These are phyloP conservation scores for Daedaleopsis sinensis DNA, from an alignment of 768 basidiomycete species.

Conservation along the genomic window DNA sequence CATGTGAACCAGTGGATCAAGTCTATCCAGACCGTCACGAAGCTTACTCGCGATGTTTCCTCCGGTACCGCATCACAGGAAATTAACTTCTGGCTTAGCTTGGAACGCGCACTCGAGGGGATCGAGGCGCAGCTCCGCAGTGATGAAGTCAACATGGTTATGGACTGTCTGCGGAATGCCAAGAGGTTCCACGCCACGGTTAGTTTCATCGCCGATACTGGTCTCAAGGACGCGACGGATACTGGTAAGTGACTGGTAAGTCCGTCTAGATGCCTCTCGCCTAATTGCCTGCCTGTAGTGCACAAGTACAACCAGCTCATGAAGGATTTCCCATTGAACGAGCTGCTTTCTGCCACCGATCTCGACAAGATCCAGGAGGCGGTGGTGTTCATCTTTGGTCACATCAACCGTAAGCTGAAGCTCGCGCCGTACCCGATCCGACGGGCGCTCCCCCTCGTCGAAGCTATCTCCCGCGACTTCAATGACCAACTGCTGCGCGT, in stretches of 20 bases:
- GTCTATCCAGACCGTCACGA: conserved; percentile 94
- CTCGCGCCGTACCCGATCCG: conserved; percentile 97
- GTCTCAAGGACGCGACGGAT: conserved; percentile 92
- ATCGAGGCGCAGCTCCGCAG: conserved; percentile 91
- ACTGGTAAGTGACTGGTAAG: conserved; percentile 53
- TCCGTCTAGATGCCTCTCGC: neutral
- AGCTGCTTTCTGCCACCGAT: conserved; percentile 94
- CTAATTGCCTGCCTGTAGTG: conserved; percentile 46
- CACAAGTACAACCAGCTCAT: conserved; percentile 98
- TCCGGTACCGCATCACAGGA: conserved; percentile 98
- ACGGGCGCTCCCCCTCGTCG: conserved; percentile 93
- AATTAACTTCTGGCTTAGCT: conserved; percentile 97
- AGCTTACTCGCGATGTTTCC: conserved; percentile 89
- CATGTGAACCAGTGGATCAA: conserved; percentile 99
- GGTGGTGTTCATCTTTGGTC: conserved; percentile 83
- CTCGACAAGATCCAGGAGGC: conserved; percentile 94
- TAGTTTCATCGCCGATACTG: conserved; percentile 97
- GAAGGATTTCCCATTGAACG: conserved; percentile 99
- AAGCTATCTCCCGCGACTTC: conserved; percentile 97
- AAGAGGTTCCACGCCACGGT: conserved; percentile 97
- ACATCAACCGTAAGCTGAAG: conserved; percentile 94
- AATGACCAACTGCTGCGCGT: conserved; percentile 93
- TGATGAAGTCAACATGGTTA: conserved; percentile 90
- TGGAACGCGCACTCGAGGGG: conserved; percentile 91
- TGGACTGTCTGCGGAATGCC: conserved; percentile 93